Evolutionary conservation across 2,329 filamentous ascomycete species (phyloP).

Genomic region (Incumbomyces delicatus): DNA sequence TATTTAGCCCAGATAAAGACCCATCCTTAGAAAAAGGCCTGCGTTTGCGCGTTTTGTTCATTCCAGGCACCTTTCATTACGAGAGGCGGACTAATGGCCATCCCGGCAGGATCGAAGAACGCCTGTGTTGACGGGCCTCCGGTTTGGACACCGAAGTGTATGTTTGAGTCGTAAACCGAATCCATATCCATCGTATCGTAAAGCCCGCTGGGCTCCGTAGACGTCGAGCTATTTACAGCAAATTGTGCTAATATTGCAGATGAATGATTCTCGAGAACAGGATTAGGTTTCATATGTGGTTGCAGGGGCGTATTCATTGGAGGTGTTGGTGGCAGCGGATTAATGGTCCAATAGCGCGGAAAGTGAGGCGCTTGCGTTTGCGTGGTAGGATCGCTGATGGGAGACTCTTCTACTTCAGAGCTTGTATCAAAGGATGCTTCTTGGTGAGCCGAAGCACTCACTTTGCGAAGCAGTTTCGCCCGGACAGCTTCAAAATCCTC

Average conservation of each 20-base stretch:
- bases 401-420: slow-evolving; percentile 45
- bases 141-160: slow-evolving; percentile 13
- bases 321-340: slow-evolving; percentile 31
- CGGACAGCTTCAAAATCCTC: slow-evolving; percentile 49
- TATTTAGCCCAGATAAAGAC: too few relatives aligned
- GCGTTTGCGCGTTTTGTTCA: too few relatives aligned
- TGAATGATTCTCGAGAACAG: slow-evolving; percentile 9
- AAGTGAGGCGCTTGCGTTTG: slow-evolving; percentile 12
- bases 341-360: slow-evolving; percentile 15
- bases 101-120: slow-evolving; percentile 13
- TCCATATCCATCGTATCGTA: slow-evolving; percentile 21
- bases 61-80: slow-evolving; percentile 14
- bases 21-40: too few relatives aligned
- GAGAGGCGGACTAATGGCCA: slow-evolving; percentile 18
- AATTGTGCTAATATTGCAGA: background rate
- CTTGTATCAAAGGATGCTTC: slow-evolving; percentile 48
- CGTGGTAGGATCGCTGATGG: slow-evolving; percentile 21
- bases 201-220: slow-evolving; percentile 10
- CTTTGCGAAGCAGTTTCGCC: slow-evolving; percentile 43
- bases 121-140: slow-evolving; percentile 10
- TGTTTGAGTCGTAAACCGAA: slow-evolving; percentile 18
- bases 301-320: slow-evolving; percentile 30
- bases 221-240: background rate
- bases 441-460: slow-evolving; percentile 41
- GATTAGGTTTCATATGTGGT: slow-evolving; percentile 24